Conservation (phyloP, 2,329 filamentous ascomycete genomes). For the Sphaerostilbella broomeana region DNA sequence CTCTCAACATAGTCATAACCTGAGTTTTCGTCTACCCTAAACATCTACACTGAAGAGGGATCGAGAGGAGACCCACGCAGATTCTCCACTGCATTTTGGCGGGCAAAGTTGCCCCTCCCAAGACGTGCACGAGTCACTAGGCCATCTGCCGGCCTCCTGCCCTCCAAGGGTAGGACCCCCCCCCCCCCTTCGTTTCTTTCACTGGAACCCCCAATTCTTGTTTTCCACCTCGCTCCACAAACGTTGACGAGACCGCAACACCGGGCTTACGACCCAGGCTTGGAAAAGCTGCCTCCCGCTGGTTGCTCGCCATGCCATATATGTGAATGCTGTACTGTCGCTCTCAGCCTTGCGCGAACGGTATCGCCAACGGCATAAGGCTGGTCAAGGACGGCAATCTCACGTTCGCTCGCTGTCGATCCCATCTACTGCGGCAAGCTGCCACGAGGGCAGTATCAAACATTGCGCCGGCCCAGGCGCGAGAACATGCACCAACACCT, state of each 20-base stretch:
- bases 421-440: slow-evolving; percentile 3
- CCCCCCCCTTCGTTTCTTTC: slow-evolving; percentile 10
- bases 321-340: slow-evolving; percentile 22
- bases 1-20: no score
- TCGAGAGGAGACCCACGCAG: slow-evolving; percentile 6
- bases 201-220: slow-evolving; percentile 4
- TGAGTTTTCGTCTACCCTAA: no score
- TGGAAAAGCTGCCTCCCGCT: slow-evolving; percentile 1
- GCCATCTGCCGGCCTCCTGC: slow-evolving; percentile 7
- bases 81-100: slow-evolving; percentile 10
- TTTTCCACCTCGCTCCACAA: slow-evolving; percentile 3
- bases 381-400: slow-evolving; percentile 6
- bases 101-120: slow-evolving; percentile 13
- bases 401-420: not conserved
- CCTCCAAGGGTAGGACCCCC: slow-evolving; percentile 11
- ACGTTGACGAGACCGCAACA: not conserved
- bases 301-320: slow-evolving; percentile 20
- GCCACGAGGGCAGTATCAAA: slow-evolving; percentile 6
- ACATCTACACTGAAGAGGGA: no score
- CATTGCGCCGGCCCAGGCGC: slow-evolving; percentile 17
- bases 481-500: slow-evolving; percentile 14
- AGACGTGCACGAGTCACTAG: slow-evolving; percentile 14
- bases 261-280: slow-evolving; percentile 1
- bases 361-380: slow-evolving; percentile 17
- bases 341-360: slow-evolving; percentile 20